Evolutionary conservation across 768 basidiomycete species (phyloP).

Genomic region (Trametes villosa): DNA sequence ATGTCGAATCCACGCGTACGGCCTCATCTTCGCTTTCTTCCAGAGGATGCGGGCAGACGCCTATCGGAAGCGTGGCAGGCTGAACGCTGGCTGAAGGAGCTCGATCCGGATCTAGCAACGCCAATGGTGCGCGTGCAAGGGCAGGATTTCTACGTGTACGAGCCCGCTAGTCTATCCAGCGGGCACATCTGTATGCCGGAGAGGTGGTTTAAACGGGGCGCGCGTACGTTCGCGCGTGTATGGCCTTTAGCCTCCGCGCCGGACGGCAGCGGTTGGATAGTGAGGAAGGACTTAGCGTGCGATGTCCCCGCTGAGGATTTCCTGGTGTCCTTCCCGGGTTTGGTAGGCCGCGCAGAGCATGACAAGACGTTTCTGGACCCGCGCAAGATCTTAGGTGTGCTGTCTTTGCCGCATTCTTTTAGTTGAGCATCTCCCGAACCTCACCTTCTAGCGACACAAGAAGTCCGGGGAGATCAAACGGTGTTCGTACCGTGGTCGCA

Average conservation of each 20-base stretch:
- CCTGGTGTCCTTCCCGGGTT: too few relatives aligned
- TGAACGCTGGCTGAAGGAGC: constrained; percentile 4
- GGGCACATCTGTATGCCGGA: constrained; percentile 4
- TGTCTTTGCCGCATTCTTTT: too few relatives aligned
- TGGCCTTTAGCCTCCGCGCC: not conserved
- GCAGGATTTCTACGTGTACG: constrained; percentile 9
- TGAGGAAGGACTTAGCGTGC: too few relatives aligned
- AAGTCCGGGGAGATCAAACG: too few relatives aligned
- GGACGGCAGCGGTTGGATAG: not conserved
- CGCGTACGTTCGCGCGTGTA: not conserved
- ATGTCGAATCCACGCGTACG: constrained; percentile 20
- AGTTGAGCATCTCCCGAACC: not conserved
- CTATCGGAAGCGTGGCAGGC: constrained; percentile 13
- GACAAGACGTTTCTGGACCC: too few relatives aligned
- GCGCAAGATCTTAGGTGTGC: too few relatives aligned
- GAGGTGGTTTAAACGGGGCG: constrained; percentile 4
- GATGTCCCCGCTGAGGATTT: too few relatives aligned
- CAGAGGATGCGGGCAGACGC: not conserved
- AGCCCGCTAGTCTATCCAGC: not conserved
- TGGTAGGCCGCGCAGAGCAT: too few relatives aligned
- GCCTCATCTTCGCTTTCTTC: constrained; percentile 4
- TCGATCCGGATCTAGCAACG: constrained; percentile 2
- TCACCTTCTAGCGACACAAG: too few relatives aligned
- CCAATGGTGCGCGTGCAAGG: constrained; percentile 3
- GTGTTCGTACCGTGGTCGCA: not conserved